Percentiles rank a stretch among this genome's conserved stretches.
Conservation (phyloP, 768 basidiomycete species). For the Agrocybe praecox region DNA sequence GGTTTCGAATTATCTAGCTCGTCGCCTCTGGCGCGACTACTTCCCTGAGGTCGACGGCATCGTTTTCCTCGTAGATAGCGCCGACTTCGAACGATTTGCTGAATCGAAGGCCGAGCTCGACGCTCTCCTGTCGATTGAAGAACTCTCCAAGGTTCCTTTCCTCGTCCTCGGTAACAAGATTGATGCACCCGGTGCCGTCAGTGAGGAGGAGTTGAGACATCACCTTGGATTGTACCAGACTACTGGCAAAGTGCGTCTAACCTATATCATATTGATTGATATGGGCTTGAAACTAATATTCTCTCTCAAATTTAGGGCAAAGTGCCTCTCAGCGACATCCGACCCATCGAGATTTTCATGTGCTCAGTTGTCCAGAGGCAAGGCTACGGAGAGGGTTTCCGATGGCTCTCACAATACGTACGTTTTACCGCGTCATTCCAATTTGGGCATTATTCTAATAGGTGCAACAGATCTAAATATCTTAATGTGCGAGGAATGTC, state of each 20-base stretch:
- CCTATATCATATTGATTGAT: neutral
- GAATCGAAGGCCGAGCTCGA: constrained; percentile 98
- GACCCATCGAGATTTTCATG: constrained; percentile 99
- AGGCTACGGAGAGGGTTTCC: constrained; percentile 98
- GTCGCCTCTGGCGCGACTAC: constrained; percentile 99
- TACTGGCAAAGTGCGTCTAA: constrained; percentile 86
- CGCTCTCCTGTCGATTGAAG: constrained; percentile 93
- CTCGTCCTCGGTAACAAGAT: constrained; percentile 99
- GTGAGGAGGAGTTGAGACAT: constrained; percentile 96
- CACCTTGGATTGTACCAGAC: constrained; percentile 96
- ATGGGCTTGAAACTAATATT: neutral
- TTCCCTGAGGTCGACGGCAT: constrained; percentile 99
- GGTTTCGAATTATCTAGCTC: constrained; percentile 55
- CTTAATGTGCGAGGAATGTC: constrained; percentile 8
- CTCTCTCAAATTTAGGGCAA: constrained; percentile 68
- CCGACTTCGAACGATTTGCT: constrained; percentile 94
- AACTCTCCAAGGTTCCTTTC: constrained; percentile 96
- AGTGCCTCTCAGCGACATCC: constrained; percentile 93
- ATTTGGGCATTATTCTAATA: constrained; percentile 1
- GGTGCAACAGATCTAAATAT: constrained; percentile 37
- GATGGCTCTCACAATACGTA: constrained; percentile 98
- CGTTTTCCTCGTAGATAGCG: constrained; percentile 96
- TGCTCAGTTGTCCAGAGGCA: constrained; percentile 99
- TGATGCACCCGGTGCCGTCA: constrained; percentile 96
- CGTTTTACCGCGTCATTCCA: constrained; percentile 26